Conservation (phyloP, 164 flowering plant genomes). For the Dillenia suffruticosa region DNA sequence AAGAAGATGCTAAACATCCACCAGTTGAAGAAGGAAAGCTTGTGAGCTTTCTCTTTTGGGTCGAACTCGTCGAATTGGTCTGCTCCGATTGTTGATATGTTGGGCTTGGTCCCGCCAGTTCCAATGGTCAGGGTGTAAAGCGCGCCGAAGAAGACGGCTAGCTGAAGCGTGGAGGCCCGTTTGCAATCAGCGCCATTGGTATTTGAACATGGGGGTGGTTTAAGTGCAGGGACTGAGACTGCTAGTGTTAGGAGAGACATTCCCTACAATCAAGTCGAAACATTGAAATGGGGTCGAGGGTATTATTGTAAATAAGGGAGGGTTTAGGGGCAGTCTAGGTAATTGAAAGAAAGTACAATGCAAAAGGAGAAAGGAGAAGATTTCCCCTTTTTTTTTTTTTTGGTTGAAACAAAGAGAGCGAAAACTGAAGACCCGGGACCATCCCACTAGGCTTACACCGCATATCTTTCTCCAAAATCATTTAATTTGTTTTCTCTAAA, state of each 20-base stretch:
- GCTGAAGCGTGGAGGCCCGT: constrained; percentile 45
- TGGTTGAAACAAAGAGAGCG: too few species aligned
- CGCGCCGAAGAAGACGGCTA: constrained; percentile 55
- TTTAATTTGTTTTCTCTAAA: too few species aligned
- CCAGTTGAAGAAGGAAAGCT: constrained; percentile 84
- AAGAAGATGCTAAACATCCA: constrained; percentile 73
- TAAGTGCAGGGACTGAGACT: constrained; percentile 46
- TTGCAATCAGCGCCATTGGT: constrained; percentile 25
- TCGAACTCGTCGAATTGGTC: constrained; percentile 77
- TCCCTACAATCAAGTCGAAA: constrained; percentile 28
- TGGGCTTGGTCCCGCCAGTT: constrained; percentile 83
- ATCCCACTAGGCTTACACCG: too few species aligned
- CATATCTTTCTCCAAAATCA: too few species aligned
- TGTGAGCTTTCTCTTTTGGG: constrained; percentile 53
- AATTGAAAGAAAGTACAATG: too few species aligned
- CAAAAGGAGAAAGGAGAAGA: too few species aligned
- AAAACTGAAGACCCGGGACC: too few species aligned
- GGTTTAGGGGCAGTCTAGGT: too few species aligned
- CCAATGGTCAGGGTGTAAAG: constrained; percentile 65
- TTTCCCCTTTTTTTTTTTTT: too few species aligned
- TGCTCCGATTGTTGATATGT: constrained; percentile 75
- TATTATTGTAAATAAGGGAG: too few species aligned
- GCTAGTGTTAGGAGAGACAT: constrained; percentile 51
- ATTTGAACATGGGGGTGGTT: constrained; percentile 42
- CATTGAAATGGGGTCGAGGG: not conserved